A percentile compares a stretch with the other conserved stretches of the same genome.
Evolutionary conservation across 805 yeast genomes (phyloP).

Genomic region (Candida silvicultrix): DNA sequence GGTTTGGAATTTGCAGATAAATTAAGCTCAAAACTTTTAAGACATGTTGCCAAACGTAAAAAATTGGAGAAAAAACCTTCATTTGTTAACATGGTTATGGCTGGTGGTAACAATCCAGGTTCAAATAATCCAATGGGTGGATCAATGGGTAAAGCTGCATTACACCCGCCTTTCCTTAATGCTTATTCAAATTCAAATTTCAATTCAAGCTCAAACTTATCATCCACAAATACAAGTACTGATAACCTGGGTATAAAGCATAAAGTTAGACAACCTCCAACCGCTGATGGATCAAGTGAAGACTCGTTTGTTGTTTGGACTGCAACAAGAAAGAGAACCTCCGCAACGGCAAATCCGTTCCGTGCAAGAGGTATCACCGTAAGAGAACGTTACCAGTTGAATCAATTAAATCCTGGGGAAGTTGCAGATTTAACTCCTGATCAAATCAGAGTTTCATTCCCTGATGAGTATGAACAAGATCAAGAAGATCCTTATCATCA

Average conservation of each 20-base stretch:
- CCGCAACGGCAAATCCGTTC: slow-evolving; percentile 71
- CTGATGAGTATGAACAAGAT: slow-evolving; percentile 64
- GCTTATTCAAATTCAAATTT: slow-evolving; percentile 1
- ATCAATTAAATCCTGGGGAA: slow-evolving; percentile 86
- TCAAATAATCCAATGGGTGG: neutral
- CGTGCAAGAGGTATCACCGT: slow-evolving; percentile 55
- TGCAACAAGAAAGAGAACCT: slow-evolving; percentile 79
- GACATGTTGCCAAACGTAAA: slow-evolving; percentile 26
- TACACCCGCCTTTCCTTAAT: neutral
- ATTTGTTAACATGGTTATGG: neutral
- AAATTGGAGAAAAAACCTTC: slow-evolving; percentile 1
- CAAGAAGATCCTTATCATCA: slow-evolving; percentile 84
- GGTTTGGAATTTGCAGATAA: slow-evolving; percentile 65
- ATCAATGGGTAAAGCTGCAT: neutral
- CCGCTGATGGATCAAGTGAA: slow-evolving; percentile 50
- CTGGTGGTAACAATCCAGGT: neutral
- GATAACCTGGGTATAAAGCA: slow-evolving; percentile 13
- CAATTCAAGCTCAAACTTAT: slow-evolving; percentile 4
- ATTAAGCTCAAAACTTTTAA: slow-evolving; percentile 50
- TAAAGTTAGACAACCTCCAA: slow-evolving; percentile 29
- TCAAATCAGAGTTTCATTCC: slow-evolving; percentile 54
- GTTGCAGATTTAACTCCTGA: slow-evolving; percentile 62
- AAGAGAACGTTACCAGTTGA: slow-evolving; percentile 73
- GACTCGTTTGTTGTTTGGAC: slow-evolving; percentile 88
- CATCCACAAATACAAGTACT: slow-evolving; percentile 10